Evolutionary conservation across 352 stramenopile species (phyloP).

Genomic region (Pythium aphanidermatum): DNA sequence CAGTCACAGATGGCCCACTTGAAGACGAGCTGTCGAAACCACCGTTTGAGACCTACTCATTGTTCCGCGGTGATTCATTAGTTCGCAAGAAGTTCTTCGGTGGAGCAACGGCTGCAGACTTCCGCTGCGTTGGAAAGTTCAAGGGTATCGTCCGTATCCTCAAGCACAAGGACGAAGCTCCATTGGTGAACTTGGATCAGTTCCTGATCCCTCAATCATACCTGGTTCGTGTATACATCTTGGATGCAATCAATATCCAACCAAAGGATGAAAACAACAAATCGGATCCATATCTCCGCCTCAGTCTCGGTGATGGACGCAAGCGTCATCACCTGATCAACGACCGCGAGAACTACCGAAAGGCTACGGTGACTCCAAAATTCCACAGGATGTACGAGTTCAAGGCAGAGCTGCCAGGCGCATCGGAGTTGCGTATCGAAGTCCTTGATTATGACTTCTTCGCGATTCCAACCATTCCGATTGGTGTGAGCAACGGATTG

Average conservation of each 20-base stretch:
- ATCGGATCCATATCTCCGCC: constrained; percentile 78
- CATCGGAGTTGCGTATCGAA: constrained; percentile 62
- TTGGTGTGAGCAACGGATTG: constrained; percentile 44
- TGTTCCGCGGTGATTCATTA: constrained; percentile 55
- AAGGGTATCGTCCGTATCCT: constrained; percentile 87
- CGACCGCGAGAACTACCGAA: constrained; percentile 72
- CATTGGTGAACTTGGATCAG: constrained; percentile 65
- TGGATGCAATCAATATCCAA: constrained; percentile 77
- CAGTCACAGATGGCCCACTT: constrained; percentile 39
- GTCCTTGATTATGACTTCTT: constrained; percentile 74
- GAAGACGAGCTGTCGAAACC: constrained; percentile 60
- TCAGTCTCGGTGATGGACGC: constrained; percentile 74
- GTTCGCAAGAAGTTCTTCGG: constrained; percentile 30
- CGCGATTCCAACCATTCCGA: constrained; percentile 43
- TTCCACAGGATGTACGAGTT: constrained; percentile 92
- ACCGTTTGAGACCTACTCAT: constrained; percentile 76
- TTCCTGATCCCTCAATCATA: constrained; percentile 77
- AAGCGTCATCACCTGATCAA: constrained; percentile 66
- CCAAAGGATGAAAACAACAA: constrained; percentile 79
- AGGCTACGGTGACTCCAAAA: constrained; percentile 70
- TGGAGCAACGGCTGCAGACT: constrained; percentile 25
- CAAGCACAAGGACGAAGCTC: constrained; percentile 54
- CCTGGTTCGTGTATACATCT: constrained; percentile 81
- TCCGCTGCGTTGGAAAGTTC: constrained; percentile 72
- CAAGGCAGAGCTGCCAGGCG: constrained; percentile 79